phyloP scores from a whole-genome alignment of 1,284 basidiomycete genomes.

The Ustilago cynodontis region DNA sequence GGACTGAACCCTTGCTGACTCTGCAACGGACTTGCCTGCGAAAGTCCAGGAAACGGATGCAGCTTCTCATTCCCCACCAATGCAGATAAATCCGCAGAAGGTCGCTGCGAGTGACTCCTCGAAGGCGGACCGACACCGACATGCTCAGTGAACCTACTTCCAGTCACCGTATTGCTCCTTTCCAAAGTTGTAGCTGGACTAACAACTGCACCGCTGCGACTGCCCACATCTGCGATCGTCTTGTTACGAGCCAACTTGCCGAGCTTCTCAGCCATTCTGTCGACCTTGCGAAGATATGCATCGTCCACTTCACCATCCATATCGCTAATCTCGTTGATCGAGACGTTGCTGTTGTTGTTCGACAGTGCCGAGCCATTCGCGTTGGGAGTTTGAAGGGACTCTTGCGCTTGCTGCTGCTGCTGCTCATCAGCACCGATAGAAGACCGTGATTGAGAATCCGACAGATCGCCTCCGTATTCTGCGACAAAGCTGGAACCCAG shows the following conservation, averaged over 20 bases:
- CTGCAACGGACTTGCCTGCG: conserved; percentile 29
- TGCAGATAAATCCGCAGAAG: conserved; percentile 30
- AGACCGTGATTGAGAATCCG: conserved; percentile 20
- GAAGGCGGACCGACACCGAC: conserved; percentile 3
- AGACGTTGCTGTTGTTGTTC: conserved; percentile 25
- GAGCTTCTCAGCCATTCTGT: conserved; percentile 51
- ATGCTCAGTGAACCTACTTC: conserved; percentile 36
- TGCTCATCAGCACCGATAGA: conserved; percentile 18
- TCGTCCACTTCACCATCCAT: conserved; percentile 47
- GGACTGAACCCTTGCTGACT: conserved; percentile 27
- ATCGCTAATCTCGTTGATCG: conserved; percentile 40
- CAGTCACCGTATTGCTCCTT: conserved; percentile 13
- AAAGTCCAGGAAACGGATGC: conserved; percentile 54
- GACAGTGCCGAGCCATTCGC: conserved; percentile 6
- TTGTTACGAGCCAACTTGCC: conserved; percentile 37
- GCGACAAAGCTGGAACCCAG: conserved; percentile 44
- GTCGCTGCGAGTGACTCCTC: conserved; percentile 23
- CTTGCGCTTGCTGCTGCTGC: conserved; percentile 4
- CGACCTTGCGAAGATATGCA: conserved; percentile 42
- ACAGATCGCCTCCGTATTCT: conserved; percentile 33
- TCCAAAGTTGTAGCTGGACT: conserved; percentile 12
- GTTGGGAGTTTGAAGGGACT: conserved; percentile 13
- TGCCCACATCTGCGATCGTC: not conserved
- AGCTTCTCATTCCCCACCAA: conserved; percentile 52
- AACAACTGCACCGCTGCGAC: not conserved